Evolutionary conservation across 2,329 filamentous ascomycete genomes (phyloP).

Genomic region (Hypoxylon sp.): DNA sequence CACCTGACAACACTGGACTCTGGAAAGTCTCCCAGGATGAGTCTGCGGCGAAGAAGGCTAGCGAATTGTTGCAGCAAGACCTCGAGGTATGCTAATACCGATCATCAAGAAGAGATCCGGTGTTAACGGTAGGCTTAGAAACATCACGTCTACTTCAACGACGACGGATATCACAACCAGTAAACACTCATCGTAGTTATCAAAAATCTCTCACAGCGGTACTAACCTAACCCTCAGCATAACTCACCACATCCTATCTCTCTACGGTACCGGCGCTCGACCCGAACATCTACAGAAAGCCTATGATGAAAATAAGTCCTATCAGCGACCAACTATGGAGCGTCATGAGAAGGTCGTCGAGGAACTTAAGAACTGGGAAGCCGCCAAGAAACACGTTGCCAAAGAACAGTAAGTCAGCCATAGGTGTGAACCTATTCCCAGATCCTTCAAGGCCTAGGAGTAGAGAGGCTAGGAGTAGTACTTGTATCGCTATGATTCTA

Average conservation of each 20-base stretch:
- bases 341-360: constrained; percentile 66
- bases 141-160: constrained; percentile 87
- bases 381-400: constrained; percentile 73
- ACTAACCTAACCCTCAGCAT: constrained; percentile 61
- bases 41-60: constrained; percentile 73
- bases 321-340: constrained; percentile 72
- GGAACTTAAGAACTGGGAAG: constrained; percentile 69
- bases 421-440: background rate
- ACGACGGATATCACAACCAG: constrained; percentile 86
- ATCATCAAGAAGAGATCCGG: constrained; percentile 22
- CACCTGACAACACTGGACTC: constrained; percentile 66
- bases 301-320: constrained; percentile 75
- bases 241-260: constrained; percentile 80
- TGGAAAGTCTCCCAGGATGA: constrained; percentile 64
- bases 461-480: background rate
- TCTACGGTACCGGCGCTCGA: constrained; percentile 81
- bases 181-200: constrained; percentile 50
- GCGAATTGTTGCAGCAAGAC: constrained; percentile 81
- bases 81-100: constrained; percentile 65
- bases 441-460: background rate
- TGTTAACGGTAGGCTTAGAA: constrained; percentile 52
- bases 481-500: background rate
- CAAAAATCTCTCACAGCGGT: background rate
- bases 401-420: constrained; percentile 60
- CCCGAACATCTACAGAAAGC: constrained; percentile 71